Percentiles rank a stretch among this genome's conserved stretches.
Evolutionary conservation across 306 rosid genomes (phyloP).

Genomic region (Castanopsis chinensis): DNA sequence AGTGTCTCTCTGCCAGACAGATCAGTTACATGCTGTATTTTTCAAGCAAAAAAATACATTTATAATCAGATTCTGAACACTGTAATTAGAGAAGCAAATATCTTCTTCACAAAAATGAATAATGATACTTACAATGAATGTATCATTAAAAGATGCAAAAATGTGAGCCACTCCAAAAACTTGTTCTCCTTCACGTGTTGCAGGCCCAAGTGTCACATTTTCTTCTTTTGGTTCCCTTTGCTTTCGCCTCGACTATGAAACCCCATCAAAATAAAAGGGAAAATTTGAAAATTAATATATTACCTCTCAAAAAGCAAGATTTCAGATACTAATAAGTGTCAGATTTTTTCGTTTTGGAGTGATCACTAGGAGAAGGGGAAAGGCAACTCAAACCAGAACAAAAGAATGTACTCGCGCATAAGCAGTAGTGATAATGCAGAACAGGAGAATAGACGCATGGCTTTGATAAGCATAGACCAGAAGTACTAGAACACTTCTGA

Average conservation of each 20-base stretch:
- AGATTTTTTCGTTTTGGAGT: background rate
- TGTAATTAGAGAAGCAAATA: background rate
- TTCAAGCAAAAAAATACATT: background rate
- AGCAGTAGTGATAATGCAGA: background rate
- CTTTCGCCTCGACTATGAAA: background rate
- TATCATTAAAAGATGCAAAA: slow-evolving; percentile 53
- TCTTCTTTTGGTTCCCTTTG: slow-evolving; percentile 3
- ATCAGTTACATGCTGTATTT: slow-evolving; percentile 82
- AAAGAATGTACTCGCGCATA: background rate
- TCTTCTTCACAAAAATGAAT: background rate
- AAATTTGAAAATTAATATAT: background rate
- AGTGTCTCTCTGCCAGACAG: slow-evolving; percentile 89
- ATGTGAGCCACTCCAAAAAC: slow-evolving; percentile 52
- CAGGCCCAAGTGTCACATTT: slow-evolving; percentile 9
- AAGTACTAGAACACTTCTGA: background rate
- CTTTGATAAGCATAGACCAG: background rate
- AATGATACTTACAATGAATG: slow-evolving; percentile 36
- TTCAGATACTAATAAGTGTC: background rate
- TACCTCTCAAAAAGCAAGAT: background rate
- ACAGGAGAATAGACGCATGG: background rate
- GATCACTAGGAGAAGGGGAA: background rate
- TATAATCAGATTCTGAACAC: background rate
- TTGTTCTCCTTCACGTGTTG: slow-evolving; percentile 38
- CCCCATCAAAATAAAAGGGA: background rate
- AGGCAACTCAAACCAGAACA: background rate